Conservation (phyloP, 2,329 filamentous ascomycete genomes). For the Sporothrix schenckii region DNA sequence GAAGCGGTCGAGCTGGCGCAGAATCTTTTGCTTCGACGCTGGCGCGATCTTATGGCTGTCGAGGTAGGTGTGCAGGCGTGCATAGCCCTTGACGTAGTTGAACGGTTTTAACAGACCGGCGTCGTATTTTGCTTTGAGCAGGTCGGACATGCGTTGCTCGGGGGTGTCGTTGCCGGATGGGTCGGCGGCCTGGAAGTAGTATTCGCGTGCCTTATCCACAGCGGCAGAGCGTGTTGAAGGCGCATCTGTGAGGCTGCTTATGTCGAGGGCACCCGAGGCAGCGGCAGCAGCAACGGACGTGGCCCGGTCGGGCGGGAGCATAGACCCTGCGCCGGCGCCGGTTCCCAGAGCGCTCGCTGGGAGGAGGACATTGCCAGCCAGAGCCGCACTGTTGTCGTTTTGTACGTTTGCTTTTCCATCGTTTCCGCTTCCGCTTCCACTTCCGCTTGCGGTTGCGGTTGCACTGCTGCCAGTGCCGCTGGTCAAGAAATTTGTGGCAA, state of each 20-base stretch:
- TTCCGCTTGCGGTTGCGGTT: not conserved
- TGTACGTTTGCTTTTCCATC: constrained; percentile 37
- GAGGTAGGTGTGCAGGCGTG: constrained; percentile 86
- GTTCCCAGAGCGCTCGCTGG: constrained; percentile 42
- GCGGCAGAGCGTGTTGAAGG: constrained; percentile 42
- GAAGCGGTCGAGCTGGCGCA: constrained; percentile 89
- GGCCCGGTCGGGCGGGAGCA: constrained; percentile 57
- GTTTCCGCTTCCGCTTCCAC: constrained; percentile 38
- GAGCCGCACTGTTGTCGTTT: constrained; percentile 29
- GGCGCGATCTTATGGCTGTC: constrained; percentile 77
- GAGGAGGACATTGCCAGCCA: constrained; percentile 40
- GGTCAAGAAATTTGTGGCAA: constrained; percentile 54
- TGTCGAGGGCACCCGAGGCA: constrained; percentile 23
- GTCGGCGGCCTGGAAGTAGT: constrained; percentile 96
- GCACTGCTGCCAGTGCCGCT: constrained; percentile 37
- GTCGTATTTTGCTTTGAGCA: constrained; percentile 94
- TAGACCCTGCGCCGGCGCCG: constrained; percentile 51
- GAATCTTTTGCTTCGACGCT: constrained; percentile 83
- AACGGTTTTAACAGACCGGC: constrained; percentile 93
- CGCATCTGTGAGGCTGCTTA: not conserved
- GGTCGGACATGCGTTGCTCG: constrained; percentile 91
- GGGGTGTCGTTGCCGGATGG: constrained; percentile 82
- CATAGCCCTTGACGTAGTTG: constrained; percentile 97
- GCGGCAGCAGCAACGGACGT: not conserved
- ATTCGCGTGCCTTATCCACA: constrained; percentile 77